Base-by-base conservation (phyloP, 2,329 filamentous ascomycete species). In the Aspergillus transmontanensis region DNA sequence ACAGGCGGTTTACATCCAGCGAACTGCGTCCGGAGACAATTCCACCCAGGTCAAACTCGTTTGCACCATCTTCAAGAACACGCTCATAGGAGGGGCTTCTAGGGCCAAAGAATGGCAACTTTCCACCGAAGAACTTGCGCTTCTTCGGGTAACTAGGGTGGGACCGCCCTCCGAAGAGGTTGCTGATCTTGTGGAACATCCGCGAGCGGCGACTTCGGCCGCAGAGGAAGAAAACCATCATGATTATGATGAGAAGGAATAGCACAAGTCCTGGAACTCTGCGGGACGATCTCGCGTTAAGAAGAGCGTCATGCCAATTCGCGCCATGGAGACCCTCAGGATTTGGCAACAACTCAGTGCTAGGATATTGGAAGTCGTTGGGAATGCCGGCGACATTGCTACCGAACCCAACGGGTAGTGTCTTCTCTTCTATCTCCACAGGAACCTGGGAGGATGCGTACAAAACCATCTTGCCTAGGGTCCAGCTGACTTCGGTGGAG, bases 401-500 rank as follows among this genome's bases (percentile, higher is more conserved):
- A 62, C 95, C 95, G 74, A 98, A 98, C 0, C 95, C 95, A 11
- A 99, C 95, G 0, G 94, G 92, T 2, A 94, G 81, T 19, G 84
- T 82, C 48, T 85, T 82, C 48, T 85, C 80, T 21, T 84, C 81
- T 1, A 82, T 84, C 7, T 83, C 79, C 0, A 92, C 86, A 1
- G 91, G 89, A 6, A 99, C 85, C 75, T 97, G 93, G 4, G 93
- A 95, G 0, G 94, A 89, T 5, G 95, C 95, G 71, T 98, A 98
- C 5, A 99, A 86, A 7, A 99, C 87, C 86, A 98, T 97, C 75
- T 97, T 97, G 1, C 95, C 95, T 6, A 99, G 82, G 0, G 95
- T 98, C 95, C 95, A 99, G 81, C 92, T 96, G 21, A 99, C 90
- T 81, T 99, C 96, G 7, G 93, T 90, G 21, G 89, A 91, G 69